phyloP scores from a whole-genome alignment of 306 rosid genomes.

The Alnus rubra region DNA sequence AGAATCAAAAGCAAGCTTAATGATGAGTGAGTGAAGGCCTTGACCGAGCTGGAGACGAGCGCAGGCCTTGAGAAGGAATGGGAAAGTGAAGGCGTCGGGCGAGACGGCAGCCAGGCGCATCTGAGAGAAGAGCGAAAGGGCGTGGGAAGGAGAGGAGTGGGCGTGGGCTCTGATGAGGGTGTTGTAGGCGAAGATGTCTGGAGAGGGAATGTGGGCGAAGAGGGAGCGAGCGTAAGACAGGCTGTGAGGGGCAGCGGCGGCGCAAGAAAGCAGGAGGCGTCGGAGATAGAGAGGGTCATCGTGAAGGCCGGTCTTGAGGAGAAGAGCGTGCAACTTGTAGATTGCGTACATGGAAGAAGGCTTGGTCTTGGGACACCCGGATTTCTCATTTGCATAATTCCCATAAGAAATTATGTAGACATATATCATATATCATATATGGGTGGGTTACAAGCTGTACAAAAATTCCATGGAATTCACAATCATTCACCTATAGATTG shows the following conservation, averaged over 20 bases:
- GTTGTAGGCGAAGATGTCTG: slow-evolving; percentile 47
- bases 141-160: slow-evolving; percentile 35
- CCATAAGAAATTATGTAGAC: too few relatives aligned
- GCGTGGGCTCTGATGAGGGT: slow-evolving; percentile 45
- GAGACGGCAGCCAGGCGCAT: slow-evolving; percentile 50
- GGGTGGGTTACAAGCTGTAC: too few relatives aligned
- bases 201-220: slow-evolving; percentile 35
- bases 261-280: slow-evolving; percentile 44
- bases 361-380: too few relatives aligned
- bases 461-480: too few relatives aligned
- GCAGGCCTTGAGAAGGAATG: slow-evolving; percentile 49
- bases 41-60: slow-evolving; percentile 21
- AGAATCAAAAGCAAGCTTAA: slow-evolving; percentile 51
- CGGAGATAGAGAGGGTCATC: slow-evolving; percentile 37
- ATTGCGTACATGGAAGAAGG: background rate
- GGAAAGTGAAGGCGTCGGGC: slow-evolving; percentile 58
- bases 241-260: slow-evolving; percentile 29
- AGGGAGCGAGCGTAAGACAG: slow-evolving; percentile 46
- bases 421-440: too few relatives aligned
- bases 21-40: slow-evolving; percentile 35
- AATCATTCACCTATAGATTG: too few relatives aligned
- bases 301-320: slow-evolving; percentile 47
- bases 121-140: slow-evolving; percentile 40
- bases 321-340: slow-evolving; percentile 47
- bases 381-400: too few relatives aligned